Percentiles rank a stretch among this genome's conserved stretches.
Conservation (phyloP, 768 basidiomycete genomes). For the Tephrocybe sp. region DNA sequence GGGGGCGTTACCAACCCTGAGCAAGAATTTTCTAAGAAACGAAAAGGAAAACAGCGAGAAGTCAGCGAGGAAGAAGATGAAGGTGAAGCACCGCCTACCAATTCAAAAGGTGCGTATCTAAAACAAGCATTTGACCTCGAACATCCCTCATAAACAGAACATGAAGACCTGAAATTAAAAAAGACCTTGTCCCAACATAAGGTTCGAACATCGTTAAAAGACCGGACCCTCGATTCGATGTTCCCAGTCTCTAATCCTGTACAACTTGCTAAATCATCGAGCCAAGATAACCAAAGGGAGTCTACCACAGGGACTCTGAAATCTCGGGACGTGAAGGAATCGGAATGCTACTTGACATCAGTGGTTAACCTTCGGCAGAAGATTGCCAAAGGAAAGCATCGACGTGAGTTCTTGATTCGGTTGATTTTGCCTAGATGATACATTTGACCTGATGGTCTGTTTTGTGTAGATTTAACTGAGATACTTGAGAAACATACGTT, state of each 20-base stretch:
- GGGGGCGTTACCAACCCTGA: slow-evolving; percentile 43
- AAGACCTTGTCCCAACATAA: slow-evolving; percentile 81
- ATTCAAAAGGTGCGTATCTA: slow-evolving; percentile 27
- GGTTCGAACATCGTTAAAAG: slow-evolving; percentile 84
- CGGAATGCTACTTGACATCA: slow-evolving; percentile 75
- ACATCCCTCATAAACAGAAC: neutral
- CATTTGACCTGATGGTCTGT: neutral
- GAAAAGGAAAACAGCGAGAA: slow-evolving; percentile 41
- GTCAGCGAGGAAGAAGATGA: slow-evolving; percentile 22
- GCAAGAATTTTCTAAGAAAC: slow-evolving; percentile 30
- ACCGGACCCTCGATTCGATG: slow-evolving; percentile 95
- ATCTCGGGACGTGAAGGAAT: slow-evolving; percentile 65
- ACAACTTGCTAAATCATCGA: slow-evolving; percentile 30
- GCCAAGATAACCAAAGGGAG: slow-evolving; percentile 20
- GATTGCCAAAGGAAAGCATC: slow-evolving; percentile 62
- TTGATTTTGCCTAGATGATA: neutral
- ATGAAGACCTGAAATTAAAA: slow-evolving; percentile 22
- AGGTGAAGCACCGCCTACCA: slow-evolving; percentile 22
- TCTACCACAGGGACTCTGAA: slow-evolving; percentile 24
- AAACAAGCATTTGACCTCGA: too few species aligned
- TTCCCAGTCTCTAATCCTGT: slow-evolving; percentile 68
- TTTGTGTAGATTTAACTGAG: slow-evolving; percentile 70
- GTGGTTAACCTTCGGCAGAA: slow-evolving; percentile 63
- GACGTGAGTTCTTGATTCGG: slow-evolving; percentile 46
- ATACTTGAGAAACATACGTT: slow-evolving; percentile 88